Conservation (phyloP, 169 alveolate genomes). For the Cryptosporidium andersoni region DNA sequence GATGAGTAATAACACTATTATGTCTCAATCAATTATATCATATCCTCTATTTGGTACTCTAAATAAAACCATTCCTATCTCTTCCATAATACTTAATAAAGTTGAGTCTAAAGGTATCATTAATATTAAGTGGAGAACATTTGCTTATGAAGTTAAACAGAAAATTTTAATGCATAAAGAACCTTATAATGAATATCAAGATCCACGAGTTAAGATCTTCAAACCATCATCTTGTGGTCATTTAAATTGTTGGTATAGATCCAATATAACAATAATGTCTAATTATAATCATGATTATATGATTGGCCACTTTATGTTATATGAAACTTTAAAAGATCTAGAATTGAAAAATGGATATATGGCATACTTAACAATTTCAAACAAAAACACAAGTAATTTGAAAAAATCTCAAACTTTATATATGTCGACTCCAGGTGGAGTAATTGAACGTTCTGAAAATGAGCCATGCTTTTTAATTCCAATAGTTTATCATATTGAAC, state of each 20-base stretch:
- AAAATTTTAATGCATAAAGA: not conserved
- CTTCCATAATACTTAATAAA: constrained; percentile 24
- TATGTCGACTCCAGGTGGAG: constrained; percentile 37
- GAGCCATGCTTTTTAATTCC: constrained; percentile 53
- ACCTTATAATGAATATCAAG: not conserved
- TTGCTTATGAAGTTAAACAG: not conserved
- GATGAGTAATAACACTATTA: not conserved
- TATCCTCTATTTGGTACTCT: constrained; percentile 34
- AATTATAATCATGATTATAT: constrained; percentile 10
- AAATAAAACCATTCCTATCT: constrained; percentile 17
- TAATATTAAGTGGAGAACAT: not conserved
- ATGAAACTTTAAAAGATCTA: constrained; percentile 6
- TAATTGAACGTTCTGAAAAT: constrained; percentile 11
- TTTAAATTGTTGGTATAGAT: not conserved
- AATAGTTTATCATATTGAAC: constrained; percentile 37
- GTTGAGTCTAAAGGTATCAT: constrained; percentile 4
- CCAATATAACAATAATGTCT: constrained; percentile 50
- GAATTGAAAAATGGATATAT: not conserved
- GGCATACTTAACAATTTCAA: constrained; percentile 33
- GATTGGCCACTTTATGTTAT: constrained; percentile 51
- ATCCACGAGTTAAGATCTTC: not conserved
- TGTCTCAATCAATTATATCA: constrained; percentile 41
- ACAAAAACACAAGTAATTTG: not conserved
- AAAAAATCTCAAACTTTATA: not conserved
- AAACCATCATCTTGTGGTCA: not conserved